Evolutionary conservation across 768 basidiomycete species (phyloP).

Genomic region (Lactifluus piperatus): DNA sequence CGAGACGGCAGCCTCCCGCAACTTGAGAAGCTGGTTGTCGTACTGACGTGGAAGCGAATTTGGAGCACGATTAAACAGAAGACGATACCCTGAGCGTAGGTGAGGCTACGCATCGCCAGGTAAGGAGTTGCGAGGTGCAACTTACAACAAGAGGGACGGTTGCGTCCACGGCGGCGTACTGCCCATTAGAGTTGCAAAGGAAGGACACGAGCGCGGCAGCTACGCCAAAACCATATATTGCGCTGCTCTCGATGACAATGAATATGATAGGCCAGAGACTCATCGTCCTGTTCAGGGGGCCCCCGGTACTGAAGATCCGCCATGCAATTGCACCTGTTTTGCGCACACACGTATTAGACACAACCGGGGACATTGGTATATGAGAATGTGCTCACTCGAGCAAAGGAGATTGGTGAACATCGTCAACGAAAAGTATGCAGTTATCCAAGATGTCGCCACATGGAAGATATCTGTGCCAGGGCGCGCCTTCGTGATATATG

Average conservation of each 20-base stretch:
- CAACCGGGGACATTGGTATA: not conserved
- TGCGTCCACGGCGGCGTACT: not conserved
- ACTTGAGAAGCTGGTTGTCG: not conserved
- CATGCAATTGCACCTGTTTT: not conserved
- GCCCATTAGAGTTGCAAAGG: not conserved
- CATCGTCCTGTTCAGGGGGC: not conserved
- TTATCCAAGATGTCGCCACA: not conserved
- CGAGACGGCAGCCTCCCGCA: not conserved
- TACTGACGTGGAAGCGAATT: constrained; percentile 1
- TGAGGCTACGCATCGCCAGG: not conserved
- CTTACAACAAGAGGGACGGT: not conserved
- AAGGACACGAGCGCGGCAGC: not conserved
- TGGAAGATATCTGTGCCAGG: not conserved
- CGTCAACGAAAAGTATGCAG: not conserved
- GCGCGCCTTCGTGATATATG: not conserved
- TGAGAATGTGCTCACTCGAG: not conserved
- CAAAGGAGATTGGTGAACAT: not conserved
- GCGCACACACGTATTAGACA: not conserved
- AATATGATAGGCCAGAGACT: not conserved
- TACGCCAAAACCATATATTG: not conserved
- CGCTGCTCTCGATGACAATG: constrained; percentile 1
- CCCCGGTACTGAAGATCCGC: not conserved
- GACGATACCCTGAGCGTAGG: not conserved
- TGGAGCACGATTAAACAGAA: constrained; percentile 7
- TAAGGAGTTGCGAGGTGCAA: not conserved